Evolutionary conservation across 495 filamentous ascomycete species (phyloP), one percentile per base, ranked within the genome.

Genomic region (Lasiosphaeris hirsuta): DNA sequence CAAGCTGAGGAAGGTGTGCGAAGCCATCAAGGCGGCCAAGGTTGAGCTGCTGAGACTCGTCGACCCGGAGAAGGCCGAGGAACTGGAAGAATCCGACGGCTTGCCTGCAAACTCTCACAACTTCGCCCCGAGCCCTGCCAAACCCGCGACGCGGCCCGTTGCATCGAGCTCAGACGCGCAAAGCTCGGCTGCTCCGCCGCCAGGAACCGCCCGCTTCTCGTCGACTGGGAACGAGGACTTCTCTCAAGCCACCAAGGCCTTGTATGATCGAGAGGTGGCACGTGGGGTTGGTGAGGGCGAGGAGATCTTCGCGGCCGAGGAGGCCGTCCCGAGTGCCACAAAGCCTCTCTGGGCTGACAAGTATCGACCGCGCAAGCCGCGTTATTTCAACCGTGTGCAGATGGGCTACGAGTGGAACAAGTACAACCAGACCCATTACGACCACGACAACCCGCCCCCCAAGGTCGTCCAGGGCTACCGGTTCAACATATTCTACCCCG

Each of bases 321-420:
- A 96, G 69, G 81, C 88, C 15, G 84, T 97, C 23, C 80, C 85
- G 10, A 75, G 80, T 37, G 73, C 76, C 6, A 66, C 72, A 1
- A 86, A 84, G 58, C 85, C 90, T 4, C 83, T 85, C 61, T 99
- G 94, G 94, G 89, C 91, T 13, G 81, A 84, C 68, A 95, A 96
- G 71, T 88, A 96, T 66, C 84, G 92, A 13, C 93, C 95, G 18
- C 82, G 94, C 50, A 97, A 97, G 74, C 95, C 94, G 9, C 83
- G 90, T 34, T 97, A 97, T 74, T 97, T 99, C 81, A 97, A 97
- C 68, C 86, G 94, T 17, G 92, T 97, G 40, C 92, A 96, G 72
- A 97, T 96, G 90, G 94, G 94, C 40, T 99, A 97, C 72, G 94
- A 99, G 69, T 99, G 94, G 94, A 99, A 99, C 70, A 99, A 99